Evolutionary conservation across 345 rosid genomes (phyloP), one percentile per base, ranked within the genome.

Genomic region (Passiflora organensis): DNA sequence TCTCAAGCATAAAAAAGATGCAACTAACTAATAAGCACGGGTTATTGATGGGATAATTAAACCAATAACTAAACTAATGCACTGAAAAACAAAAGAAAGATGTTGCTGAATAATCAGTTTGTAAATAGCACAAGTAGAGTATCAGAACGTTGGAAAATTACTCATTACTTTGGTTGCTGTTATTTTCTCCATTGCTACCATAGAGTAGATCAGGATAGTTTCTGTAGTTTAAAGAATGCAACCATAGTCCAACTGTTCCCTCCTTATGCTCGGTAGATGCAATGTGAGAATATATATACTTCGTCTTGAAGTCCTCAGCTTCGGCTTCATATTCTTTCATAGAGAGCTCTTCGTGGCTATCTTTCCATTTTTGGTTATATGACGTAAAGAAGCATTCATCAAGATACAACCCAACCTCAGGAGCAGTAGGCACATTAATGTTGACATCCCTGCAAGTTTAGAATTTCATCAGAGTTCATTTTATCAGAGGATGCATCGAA

Each of bases 351-450:
- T 84, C 99, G 25, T 93, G 99, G 55, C 64, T 86, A 53, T 81
- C 86, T 60, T 82, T 83, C 83, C 87, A 93, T 62, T 83, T 86
- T 57, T 81, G 67, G 70, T 86, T 89, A 58, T 89, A 84, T 6
- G 99, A 86, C 1, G 95, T 24, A 53, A 93, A 86, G 52, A 83
- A 39, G 77, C 99, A 93, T 69, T 89, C 99, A 12, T 93, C 99
- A 78, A 93, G 76, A 82, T 89, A 89, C 43, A 93, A 68, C 20
- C 97, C 99, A 49, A 89, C 95, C 67, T 93, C 97, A n/a, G 99
- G 99, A 13, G 97, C 99, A 0, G 91, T 89, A 0, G 99, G 96
- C 42, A 89, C 89, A 55, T 52, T 86, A 17, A 89, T 74, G 22
- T 68, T 69, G 20, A 89, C 78, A 68, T 84, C 74, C 89, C 95